Base-by-base conservation (phyloP, 2,329 filamentous ascomycete species). In the Xylaria sp. region DNA sequence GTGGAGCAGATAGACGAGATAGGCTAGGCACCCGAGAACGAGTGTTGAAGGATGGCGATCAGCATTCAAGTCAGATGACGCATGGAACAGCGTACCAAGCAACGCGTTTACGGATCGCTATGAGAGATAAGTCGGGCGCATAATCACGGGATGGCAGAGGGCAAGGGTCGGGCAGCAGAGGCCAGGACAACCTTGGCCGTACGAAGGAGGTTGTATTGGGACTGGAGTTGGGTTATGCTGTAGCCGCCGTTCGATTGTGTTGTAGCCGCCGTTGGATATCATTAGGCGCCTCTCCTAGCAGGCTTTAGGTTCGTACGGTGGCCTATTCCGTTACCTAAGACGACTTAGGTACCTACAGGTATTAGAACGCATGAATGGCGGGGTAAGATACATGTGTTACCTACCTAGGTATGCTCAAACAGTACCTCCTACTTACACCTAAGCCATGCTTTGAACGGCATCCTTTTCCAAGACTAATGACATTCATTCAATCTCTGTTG, bases 21-120 rank as follows among this genome's bases (percentile, higher is more conserved):
- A 58, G 63, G 44, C 44, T 47, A 58, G 61, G 36, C 39, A 57
- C 39, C 38, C 33, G 49, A 44, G 54, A 61, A 54, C 22, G 55
- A 42, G 63, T 25, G 61, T 47, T n/a, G 49, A 63, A 61, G 61
- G 62, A 68, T 65, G 44, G 45, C 55, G 62, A 65, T 63, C 53
- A 64, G 44, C 55, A 57, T 17, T 31, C 54, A 59, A 51, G 68
- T 67, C 61, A 71, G 63, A 69, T 67, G 66, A 68, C 42, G 62
- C 64, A 65, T 60, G 61, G 69, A 72, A 68, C 63, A 67, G 69
- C 69, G 63, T 55, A 72, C 54, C 62, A 65, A 61, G 69, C 70
- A 64, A 72, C 72, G 72, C 71, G 70, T 70, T 71, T 72, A 67
- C 58, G 50, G 65, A 68, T 71, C 59, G 61, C 65, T 62, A 62